Base-by-base conservation (phyloP, 495 filamentous ascomycete species). In the Aspergillus conjunctus region DNA sequence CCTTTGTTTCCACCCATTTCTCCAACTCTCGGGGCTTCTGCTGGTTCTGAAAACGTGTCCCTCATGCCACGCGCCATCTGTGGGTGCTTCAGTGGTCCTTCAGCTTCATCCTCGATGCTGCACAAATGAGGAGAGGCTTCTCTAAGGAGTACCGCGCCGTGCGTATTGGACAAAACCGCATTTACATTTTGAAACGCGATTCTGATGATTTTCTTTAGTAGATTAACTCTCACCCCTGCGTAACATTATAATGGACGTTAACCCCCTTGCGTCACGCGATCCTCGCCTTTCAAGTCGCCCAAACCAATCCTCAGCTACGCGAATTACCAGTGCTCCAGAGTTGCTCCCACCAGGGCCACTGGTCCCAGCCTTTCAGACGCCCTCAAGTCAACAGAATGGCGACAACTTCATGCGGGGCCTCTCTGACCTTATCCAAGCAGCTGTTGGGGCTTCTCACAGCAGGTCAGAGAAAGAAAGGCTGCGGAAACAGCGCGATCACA, bases 401-500 rank as follows among this genome's bases (percentile, higher is more conserved):
- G 64, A 62, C 14, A n/a, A 56, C 1, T 65, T 69, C 21, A 55
- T 69, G 7, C 62, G 51, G 12, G 39, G 59, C 1, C 44, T 72
- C 21, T 60, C 64, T 14, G 62, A 67, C 1, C 32, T 73, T 15
- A 63, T 71, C 7, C 66, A 65, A 26, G 61, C 66, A 10, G 58
- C 66, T 3, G 58, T 67, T 1, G 46, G 41, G 7, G 31, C 54
- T 21, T 54, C 55, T 17, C 54, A 59, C 8, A 49, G 33, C 21
- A 49, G 61, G 26, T 55, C 61, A 30, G 68, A 73, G 31, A 68
- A 62, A 37, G 65, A 71, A 17, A 61, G 49, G 15, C 26, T 74
- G 2, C 45, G 71, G 30, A 70, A 70, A 44, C 58, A 53, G 30
- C 64, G 60, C 22, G 60, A 45, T 14, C 56, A 55, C 3, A 66